Evolutionary conservation across 2,329 filamentous ascomycete species (phyloP), one percentile per base, ranked within the genome.

Genomic region (Cordyceps farinosa): DNA sequence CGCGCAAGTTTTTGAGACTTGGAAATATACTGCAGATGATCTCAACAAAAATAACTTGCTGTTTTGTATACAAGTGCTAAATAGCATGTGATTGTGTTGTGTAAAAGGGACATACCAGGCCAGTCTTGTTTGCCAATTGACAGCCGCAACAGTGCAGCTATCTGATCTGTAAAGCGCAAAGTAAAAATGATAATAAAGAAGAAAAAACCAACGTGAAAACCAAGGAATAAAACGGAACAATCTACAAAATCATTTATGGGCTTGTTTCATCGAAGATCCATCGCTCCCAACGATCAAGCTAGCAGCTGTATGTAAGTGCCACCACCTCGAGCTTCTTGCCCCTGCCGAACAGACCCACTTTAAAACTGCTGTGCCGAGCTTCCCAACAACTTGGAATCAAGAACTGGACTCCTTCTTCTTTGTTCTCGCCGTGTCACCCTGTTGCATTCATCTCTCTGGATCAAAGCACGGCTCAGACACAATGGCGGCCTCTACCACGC

Each of bases 401-500:
- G 11, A 17, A 17, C 54, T 13, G 17, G 34, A 8, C 22, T 32
- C 34, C 62, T 47, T 62, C 38, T 54, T 17, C 30, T 62, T 50
- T 9, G 7, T 32, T 55, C 30, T 29, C 30, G 27, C n/a, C n/a
- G 27, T 22, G 15, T 47, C 32, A 62, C 42, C 50, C 10, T 40
- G 22, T 34, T 17, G 13, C 17, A 53, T 22, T 10, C 51, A 40
- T 27, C 15, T 15, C 27, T 11, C 27, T 22, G 29, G 29, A 45
- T 29, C 22, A 22, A 45, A 29, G 22, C 38, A 52, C 34, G 36
- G 29, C 29, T n/a, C 47, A 36, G 47, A 44, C 61, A 61, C 67
- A 65, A 75, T 75, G 74, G 72, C 72, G 36, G 61, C 69, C 40
- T 67, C 69, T 63, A 72, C 78, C 66, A 74, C 74, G 13, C 69